Base-by-base conservation (phyloP, 2,329 filamentous ascomycete genomes). In the Trichoderma semiorbis region DNA sequence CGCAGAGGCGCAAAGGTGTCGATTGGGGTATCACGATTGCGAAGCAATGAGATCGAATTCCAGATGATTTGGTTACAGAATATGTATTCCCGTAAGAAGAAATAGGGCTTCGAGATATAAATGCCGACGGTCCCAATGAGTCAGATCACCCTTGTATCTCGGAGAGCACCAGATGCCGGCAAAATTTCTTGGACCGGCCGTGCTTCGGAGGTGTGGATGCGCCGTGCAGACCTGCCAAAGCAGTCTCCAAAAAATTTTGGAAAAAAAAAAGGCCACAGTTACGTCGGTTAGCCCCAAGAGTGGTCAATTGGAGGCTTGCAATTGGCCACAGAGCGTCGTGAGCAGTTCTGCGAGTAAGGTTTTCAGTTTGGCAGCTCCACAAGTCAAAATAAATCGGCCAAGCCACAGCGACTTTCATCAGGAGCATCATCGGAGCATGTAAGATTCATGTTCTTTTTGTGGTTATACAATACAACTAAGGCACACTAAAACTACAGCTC, bases 141-240 rank as follows among this genome's bases (percentile, higher is more conserved):
- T 71, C 69, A 71, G 69, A 71, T 71, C 26, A 39, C 32, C 69
- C 61, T 34, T 60, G 47, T 28, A 58, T 39, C 47, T 57, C 69
- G 34, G 60, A 65, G 69, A 60, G 47, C 57, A 70, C 69, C 43
- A 61, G 30, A 47, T 62, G 32, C 36, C 36, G 28, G 55, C 28
- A 61, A 69, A 69, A 61, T 69, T 62, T 36, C 26, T 50, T n/a
- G 43, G 34, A 71, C 43, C 63, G 70, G 70, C 70, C 50, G 53
- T 58, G 70, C 63, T 67, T 71, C 70, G 70, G 70, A 71, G 70
- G 36, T 39, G 70, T 66, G 39, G 70, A 66, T 63, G 67, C 43
- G 55, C 58, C 58, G 57, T 36, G 62, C 58, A 61, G n/a, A 53
- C 21, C 62, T 32, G 28, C 36, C 62, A 63, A 11, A 32, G 26